phyloP scores from a whole-genome alignment of 495 filamentous ascomycete genomes.

The Bathelium albidoporum region DNA sequence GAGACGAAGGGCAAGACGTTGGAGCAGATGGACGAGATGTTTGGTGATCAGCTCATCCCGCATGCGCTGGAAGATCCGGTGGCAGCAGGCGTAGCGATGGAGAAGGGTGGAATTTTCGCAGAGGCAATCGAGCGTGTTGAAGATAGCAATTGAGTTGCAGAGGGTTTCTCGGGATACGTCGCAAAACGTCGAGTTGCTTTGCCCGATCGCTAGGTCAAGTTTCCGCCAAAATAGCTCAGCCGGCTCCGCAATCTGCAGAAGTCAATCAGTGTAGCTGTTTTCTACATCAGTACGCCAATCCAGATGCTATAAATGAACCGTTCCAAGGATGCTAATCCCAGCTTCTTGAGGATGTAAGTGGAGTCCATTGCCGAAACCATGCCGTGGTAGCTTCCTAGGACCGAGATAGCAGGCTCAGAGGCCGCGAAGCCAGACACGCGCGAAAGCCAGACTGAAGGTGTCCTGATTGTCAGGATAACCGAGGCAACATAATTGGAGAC shows the following conservation, averaged over 20 bases:
- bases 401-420: not conserved
- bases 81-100: not conserved
- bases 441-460: not conserved
- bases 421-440: not conserved
- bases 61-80: conserved; percentile 2
- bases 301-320: not conserved
- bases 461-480: not conserved
- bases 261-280: not conserved
- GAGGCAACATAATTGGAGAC: not conserved
- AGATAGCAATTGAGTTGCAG: not conserved
- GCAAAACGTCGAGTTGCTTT: not conserved
- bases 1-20: conserved; percentile 45
- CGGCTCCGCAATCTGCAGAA: not conserved
- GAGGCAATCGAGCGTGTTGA: not conserved
- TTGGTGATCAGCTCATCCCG: conserved; percentile 20
- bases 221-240: not conserved
- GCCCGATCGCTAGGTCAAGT: no score
- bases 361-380: not conserved
- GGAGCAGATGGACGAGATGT: conserved; percentile 44
- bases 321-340: not conserved
- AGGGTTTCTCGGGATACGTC: not conserved
- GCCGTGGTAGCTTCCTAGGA: not conserved
- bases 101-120: not conserved
- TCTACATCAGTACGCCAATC: not conserved
- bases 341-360: not conserved